A percentile compares a stretch with the other conserved stretches of the same genome.
phyloP scores from a whole-genome alignment of 305 asterid species.

The Solanum chacoense region DNA sequence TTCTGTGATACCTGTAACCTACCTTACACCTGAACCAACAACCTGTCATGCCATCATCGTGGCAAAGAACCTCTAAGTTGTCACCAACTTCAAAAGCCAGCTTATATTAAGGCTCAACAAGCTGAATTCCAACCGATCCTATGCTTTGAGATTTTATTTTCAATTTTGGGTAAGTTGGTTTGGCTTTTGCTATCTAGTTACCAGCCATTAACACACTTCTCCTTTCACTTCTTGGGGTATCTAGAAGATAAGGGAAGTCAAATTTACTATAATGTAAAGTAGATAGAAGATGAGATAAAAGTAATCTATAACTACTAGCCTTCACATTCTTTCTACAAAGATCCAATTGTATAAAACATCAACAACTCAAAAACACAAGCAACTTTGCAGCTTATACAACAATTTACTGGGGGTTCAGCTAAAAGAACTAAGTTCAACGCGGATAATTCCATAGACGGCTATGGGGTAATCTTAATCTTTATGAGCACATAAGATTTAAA shows the following conservation, averaged over 20 bases:
- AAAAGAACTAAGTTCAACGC: neutral
- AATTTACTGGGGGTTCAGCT: neutral
- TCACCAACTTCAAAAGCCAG: slow-evolving; percentile 5
- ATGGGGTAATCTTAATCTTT: neutral
- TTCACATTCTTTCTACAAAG: neutral
- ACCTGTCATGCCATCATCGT: slow-evolving; percentile 51
- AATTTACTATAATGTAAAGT: neutral
- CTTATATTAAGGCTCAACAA: slow-evolving; percentile 1
- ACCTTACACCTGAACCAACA: slow-evolving; percentile 68
- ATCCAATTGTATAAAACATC: neutral
- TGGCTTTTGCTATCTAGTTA: neutral
- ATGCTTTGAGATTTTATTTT: slow-evolving; percentile 11
- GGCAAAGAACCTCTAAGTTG: slow-evolving; percentile 41
- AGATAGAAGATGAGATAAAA: neutral
- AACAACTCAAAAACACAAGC: neutral
- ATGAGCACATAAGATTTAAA: neutral
- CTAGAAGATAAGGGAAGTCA: neutral
- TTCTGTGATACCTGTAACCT: slow-evolving; percentile 13
- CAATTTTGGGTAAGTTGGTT: slow-evolving; percentile 6
- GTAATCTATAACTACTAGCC: neutral
- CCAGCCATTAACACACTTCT: neutral
- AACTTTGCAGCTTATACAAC: neutral
- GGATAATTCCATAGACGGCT: neutral
- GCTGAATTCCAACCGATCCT: neutral
- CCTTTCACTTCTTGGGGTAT: neutral